A percentile compares a stretch with the other conserved stretches of the same genome.
phyloP scores from a whole-genome alignment of 495 filamentous ascomycete genomes.

The Hypomontagnella monticulosa region DNA sequence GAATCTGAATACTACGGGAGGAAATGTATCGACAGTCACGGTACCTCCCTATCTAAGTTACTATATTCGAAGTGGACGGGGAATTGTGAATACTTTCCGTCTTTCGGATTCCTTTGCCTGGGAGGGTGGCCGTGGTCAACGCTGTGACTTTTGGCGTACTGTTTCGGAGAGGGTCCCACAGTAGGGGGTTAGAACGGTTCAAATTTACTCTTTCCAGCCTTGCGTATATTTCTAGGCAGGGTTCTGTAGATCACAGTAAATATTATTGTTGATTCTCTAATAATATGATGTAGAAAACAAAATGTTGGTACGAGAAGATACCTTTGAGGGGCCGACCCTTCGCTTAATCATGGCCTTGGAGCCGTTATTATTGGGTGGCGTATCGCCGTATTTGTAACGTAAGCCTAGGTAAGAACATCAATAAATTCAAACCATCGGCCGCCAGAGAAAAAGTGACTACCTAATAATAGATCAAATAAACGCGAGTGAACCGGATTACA shows the following conservation, averaged over 20 bases:
- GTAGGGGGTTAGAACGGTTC: not conserved
- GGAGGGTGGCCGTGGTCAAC: slow-evolving; percentile 65
- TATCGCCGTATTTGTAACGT: slow-evolving; percentile 20
- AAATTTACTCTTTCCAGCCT: not conserved
- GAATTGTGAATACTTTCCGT: slow-evolving; percentile 58
- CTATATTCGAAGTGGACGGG: slow-evolving; percentile 49
- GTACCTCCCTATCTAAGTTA: slow-evolving; percentile 44
- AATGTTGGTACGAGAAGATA: not conserved
- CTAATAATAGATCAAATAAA: slow-evolving; percentile 15
- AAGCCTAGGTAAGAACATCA: not conserved
- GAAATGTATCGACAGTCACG: slow-evolving; percentile 43
- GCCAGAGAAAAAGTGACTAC: slow-evolving; percentile 1
- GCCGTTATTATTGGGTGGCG: slow-evolving; percentile 15
- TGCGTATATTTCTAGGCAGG: not conserved
- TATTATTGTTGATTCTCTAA: not conserved
- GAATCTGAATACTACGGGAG: slow-evolving; percentile 67
- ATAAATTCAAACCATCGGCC: not conserved
- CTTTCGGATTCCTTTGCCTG: slow-evolving; percentile 61
- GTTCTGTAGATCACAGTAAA: not conserved
- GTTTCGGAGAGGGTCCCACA: slow-evolving; percentile 36
- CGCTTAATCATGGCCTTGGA: not conserved
- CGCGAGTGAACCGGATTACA: not conserved
- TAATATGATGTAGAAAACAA: not conserved
- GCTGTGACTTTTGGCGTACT: slow-evolving; percentile 64
- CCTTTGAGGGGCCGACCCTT: not conserved